A percentile compares a stretch with the other conserved stretches of the same genome.
Evolutionary conservation across 495 filamentous ascomycete genomes (phyloP).

Genomic region (Tuber borchii): DNA sequence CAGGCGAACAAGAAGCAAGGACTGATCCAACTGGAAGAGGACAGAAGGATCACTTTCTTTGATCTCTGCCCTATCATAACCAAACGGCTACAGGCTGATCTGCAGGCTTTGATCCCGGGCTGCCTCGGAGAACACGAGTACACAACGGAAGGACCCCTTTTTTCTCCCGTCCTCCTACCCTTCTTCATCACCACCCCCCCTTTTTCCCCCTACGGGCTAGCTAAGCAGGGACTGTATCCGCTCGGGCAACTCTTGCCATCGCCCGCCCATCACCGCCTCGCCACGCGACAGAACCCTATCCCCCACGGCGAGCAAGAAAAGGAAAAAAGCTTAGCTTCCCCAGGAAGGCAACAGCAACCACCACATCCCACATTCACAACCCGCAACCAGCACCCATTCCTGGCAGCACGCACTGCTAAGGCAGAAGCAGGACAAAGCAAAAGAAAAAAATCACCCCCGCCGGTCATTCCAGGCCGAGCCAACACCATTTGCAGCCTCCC

Average conservation of each 20-base stretch:
- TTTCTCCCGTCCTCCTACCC: slow-evolving; percentile 2
- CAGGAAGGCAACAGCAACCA: slow-evolving; percentile 26
- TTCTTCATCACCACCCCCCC: slow-evolving; percentile 4
- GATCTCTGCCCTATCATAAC: slow-evolving; percentile 1
- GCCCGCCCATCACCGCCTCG: slow-evolving; percentile 33
- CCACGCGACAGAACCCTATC: slow-evolving; percentile 27
- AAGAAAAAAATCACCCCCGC: not conserved
- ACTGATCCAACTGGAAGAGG: not conserved
- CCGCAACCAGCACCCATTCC: slow-evolving; percentile 7
- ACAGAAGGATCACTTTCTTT: slow-evolving; percentile 3
- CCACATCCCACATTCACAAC: slow-evolving; percentile 8
- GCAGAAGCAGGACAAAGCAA: slow-evolving; percentile 15
- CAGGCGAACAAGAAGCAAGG: slow-evolving; percentile 25
- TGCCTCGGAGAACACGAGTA: slow-evolving; percentile 3
- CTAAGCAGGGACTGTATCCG: slow-evolving; percentile 4
- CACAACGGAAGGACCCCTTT: slow-evolving; percentile 12
- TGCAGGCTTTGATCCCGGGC: slow-evolving; percentile 27
- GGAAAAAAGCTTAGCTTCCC: slow-evolving; percentile 23
- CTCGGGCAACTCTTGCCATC: slow-evolving; percentile 7
- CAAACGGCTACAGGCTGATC: not conserved
- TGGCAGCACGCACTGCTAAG: slow-evolving; percentile 6
- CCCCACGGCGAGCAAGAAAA: slow-evolving; percentile 17
- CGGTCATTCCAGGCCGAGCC: slow-evolving; percentile 8
- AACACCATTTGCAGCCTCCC: slow-evolving; percentile 23
- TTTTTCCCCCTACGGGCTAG: slow-evolving; percentile 5